Percentiles rank a stretch among this genome's conserved stretches.
Evolutionary conservation across 805 yeast genomes (phyloP).

Genomic region (Kuraishia cidri): DNA sequence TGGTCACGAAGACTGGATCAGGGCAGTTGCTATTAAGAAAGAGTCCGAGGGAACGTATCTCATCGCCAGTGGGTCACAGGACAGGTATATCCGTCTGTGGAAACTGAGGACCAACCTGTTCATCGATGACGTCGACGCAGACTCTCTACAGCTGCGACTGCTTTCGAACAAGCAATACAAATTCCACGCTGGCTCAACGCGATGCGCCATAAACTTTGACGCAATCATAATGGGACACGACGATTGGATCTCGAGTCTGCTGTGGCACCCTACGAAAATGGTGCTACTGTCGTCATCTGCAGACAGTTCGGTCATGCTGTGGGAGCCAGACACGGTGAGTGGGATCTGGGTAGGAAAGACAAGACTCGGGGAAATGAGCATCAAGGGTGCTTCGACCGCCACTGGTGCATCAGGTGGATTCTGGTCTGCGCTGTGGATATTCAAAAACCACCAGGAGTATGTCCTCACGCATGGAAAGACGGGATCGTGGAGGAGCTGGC

Average conservation of each 20-base stretch:
- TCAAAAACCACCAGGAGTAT: constrained; percentile 26
- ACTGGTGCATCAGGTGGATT: constrained; percentile 83
- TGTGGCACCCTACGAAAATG: constrained; percentile 66
- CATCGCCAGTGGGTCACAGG: constrained; percentile 89
- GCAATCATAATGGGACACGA: constrained; percentile 97
- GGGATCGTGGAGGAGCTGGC: constrained; percentile 86
- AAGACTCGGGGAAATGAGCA: constrained; percentile 84
- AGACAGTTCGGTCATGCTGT: constrained; percentile 86
- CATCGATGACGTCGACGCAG: constrained; percentile 51
- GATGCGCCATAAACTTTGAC: constrained; percentile 68
- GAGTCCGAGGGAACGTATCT: constrained; percentile 41
- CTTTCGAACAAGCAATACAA: constrained; percentile 69
- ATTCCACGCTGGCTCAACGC: constrained; percentile 29
- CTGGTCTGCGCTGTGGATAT: constrained; percentile 64
- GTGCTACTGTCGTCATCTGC: constrained; percentile 80
- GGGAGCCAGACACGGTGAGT: constrained; percentile 82
- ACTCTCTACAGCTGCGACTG: constrained; percentile 37
- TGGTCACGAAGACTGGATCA: constrained; percentile 98
- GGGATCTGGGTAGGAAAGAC: constrained; percentile 85
- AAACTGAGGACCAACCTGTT: constrained; percentile 47
- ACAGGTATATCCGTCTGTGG: constrained; percentile 89
- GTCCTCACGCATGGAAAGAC: constrained; percentile 84
- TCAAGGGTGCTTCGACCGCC: constrained; percentile 96
- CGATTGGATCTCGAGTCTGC: constrained; percentile 86
- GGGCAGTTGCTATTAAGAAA: constrained; percentile 53